These are phyloP conservation scores for Podospora tetraspora DNA, from an alignment of 495 filamentous ascomycete species.

Conservation along the genomic window DNA sequence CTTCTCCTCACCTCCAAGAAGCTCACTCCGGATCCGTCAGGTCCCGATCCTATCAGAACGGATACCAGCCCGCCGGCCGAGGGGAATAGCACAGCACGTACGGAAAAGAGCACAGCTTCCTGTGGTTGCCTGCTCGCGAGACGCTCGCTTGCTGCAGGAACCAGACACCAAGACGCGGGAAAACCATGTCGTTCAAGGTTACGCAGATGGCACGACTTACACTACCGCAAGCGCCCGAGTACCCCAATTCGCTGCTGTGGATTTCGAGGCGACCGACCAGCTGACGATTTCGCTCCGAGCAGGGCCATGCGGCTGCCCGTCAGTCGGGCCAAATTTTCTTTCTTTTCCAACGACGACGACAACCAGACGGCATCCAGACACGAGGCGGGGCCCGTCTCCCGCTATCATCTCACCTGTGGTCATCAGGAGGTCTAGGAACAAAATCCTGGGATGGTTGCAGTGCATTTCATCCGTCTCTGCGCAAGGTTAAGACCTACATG, in stretches of 20 bases:
- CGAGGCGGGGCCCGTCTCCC: not conserved
- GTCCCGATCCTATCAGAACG: not conserved
- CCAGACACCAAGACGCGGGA: not conserved
- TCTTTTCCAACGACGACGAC: not conserved
- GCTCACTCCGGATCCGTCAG: not conserved
- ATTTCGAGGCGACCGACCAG: not conserved
- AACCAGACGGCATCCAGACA: not conserved
- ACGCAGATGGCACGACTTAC: constrained; percentile 17
- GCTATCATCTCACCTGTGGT: not conserved
- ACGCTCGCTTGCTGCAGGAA: constrained; percentile 21
- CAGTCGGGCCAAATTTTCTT: not conserved
- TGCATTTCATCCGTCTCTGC: not conserved
- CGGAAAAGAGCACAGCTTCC: not conserved
- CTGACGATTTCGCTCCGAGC: not conserved
- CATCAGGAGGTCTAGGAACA: not conserved
- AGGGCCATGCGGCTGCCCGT: not conserved
- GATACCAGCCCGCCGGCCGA: not conserved
- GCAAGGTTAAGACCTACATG: not conserved
- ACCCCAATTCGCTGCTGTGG: constrained; percentile 2
- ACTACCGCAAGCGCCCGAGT: constrained; percentile 10
- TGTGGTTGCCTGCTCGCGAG: not conserved
- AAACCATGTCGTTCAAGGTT: constrained; percentile 13
- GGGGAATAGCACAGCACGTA: not conserved
- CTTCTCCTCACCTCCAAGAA: not conserved
- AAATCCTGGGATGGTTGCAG: not conserved